These are phyloP conservation scores for Rugosomyces carneus DNA, from an alignment of 1,284 basidiomycete species.

Conservation along the genomic window DNA sequence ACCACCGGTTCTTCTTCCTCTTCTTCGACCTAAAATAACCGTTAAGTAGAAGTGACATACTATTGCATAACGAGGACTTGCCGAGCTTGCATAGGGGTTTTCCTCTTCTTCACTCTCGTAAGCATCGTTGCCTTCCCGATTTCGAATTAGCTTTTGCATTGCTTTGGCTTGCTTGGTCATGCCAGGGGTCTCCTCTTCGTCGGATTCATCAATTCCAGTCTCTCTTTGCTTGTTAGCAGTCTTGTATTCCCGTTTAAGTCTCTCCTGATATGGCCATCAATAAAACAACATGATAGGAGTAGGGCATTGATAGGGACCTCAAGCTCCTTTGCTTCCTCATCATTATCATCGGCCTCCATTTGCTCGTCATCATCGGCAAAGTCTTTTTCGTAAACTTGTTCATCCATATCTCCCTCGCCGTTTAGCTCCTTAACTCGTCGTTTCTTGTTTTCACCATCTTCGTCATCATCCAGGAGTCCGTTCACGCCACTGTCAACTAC, in stretches of 20 bases:
- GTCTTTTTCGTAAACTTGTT: constrained; percentile 78
- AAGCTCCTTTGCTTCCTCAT: constrained; percentile 82
- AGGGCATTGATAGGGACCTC: constrained; percentile 45
- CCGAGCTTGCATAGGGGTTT: constrained; percentile 76
- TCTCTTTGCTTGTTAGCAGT: constrained; percentile 69
- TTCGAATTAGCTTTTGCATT: constrained; percentile 73
- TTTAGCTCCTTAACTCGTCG: constrained; percentile 54
- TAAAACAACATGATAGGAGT: constrained; percentile 1
- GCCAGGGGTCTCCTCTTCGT: constrained; percentile 59
- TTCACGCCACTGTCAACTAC: constrained; percentile 56
- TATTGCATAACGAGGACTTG: constrained; percentile 28
- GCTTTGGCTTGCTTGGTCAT: constrained; percentile 66
- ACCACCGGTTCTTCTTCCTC: constrained; percentile 42
- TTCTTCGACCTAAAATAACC: constrained; percentile 57
- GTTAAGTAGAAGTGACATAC: constrained; percentile 3
- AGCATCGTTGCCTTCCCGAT: constrained; percentile 64
- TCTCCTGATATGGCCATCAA: constrained; percentile 47
- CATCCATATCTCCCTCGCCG: constrained; percentile 72
- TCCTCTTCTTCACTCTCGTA: constrained; percentile 80
- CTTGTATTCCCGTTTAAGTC: constrained; percentile 78
- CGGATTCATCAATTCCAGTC: constrained; percentile 61
- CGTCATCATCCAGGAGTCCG: constrained; percentile 64
- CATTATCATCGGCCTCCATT: constrained; percentile 66
- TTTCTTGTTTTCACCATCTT: constrained; percentile 46
- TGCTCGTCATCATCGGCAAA: constrained; percentile 86